A percentile compares a stretch with the other conserved stretches of the same genome.
phyloP scores from a whole-genome alignment of 768 basidiomycete genomes.

The Punctularia strigosozonata region DNA sequence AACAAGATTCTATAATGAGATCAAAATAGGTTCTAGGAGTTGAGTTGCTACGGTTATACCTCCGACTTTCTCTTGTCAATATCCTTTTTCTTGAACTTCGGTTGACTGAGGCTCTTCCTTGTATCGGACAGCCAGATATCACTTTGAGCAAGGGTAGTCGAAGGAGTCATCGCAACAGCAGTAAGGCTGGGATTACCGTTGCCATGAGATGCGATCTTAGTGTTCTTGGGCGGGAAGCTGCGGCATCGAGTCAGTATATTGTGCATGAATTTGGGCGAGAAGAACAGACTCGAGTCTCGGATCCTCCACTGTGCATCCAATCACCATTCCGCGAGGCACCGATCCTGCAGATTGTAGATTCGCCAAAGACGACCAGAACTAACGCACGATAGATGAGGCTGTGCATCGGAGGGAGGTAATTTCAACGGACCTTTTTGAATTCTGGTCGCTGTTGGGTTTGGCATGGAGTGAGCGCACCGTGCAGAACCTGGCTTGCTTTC shows the following conservation, averaged over 20 bases:
- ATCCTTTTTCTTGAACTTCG: conserved; percentile 71
- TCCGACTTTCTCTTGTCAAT: conserved; percentile 73
- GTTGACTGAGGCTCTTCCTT: conserved; percentile 41
- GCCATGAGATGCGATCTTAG: conserved; percentile 27
- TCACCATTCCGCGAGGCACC: conserved; percentile 61
- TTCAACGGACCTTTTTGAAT: conserved; percentile 30
- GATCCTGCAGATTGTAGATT: conserved; percentile 54
- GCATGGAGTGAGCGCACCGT: conserved; percentile 23
- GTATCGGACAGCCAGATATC: conserved; percentile 61
- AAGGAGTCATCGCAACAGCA: conserved; percentile 34
- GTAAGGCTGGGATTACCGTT: conserved; percentile 14
- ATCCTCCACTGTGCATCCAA: conserved; percentile 75
- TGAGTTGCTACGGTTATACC: conserved; percentile 27
- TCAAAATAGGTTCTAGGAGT: not conserved
- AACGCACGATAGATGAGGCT: not conserved
- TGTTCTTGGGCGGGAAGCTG: conserved; percentile 81
- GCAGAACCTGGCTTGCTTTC: conserved; percentile 57
- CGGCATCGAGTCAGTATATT: not conserved
- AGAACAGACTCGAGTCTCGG: conserved; percentile 67
- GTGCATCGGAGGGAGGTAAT: not conserved
- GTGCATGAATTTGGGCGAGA: not conserved
- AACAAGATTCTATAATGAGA: conserved; percentile 43
- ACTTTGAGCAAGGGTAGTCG: conserved; percentile 44
- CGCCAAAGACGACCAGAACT: conserved; percentile 62
- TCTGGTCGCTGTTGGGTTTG: conserved; percentile 34